Conservation (phyloP, 2,329 filamentous ascomycete genomes). For the Neofusicoccum ribis region DNA sequence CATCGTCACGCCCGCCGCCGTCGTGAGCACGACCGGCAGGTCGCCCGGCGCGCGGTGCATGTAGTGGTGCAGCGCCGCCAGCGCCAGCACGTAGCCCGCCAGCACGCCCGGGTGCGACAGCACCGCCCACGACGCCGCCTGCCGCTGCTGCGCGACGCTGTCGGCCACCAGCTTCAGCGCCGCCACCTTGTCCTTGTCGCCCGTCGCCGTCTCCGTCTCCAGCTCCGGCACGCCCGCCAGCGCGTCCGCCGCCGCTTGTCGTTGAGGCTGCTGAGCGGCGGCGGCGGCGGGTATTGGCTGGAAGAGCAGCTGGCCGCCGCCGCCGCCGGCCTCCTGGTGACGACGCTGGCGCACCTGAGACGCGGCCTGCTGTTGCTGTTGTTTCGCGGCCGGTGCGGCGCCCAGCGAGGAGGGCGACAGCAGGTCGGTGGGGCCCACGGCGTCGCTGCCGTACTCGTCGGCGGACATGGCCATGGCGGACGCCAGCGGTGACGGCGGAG, state of each 20-base stretch:
- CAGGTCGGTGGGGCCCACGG: constrained; percentile 21
- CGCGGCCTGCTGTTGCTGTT: not conserved
- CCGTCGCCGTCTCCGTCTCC: constrained; percentile 55
- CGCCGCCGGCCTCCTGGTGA: constrained; percentile 24
- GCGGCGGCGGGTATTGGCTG: not conserved
- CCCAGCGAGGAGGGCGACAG: constrained; percentile 4
- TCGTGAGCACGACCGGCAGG: constrained; percentile 56
- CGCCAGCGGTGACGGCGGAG: constrained; percentile 35
- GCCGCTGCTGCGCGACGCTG: constrained; percentile 79
- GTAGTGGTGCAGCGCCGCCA: constrained; percentile 42
- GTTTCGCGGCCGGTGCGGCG: constrained; percentile 3
- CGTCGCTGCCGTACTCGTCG: constrained; percentile 22
- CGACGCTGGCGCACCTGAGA: constrained; percentile 23
- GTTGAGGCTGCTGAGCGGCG: constrained; percentile 23
- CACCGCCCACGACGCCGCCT: constrained; percentile 63
- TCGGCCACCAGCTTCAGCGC: constrained; percentile 76
- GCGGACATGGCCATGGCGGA: constrained; percentile 34
- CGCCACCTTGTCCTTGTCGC: constrained; percentile 62
- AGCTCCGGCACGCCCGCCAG: constrained; percentile 64
- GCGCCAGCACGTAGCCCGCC: constrained; percentile 34
- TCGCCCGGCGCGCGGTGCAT: constrained; percentile 49
- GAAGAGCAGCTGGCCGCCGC: too few relatives aligned
- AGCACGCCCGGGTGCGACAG: constrained; percentile 37
- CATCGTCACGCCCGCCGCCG: constrained; percentile 64
- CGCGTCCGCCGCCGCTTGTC: not conserved